phyloP scores from a whole-genome alignment of 371 early-diverging fungal genomes.

The Massospora cicadina region DNA sequence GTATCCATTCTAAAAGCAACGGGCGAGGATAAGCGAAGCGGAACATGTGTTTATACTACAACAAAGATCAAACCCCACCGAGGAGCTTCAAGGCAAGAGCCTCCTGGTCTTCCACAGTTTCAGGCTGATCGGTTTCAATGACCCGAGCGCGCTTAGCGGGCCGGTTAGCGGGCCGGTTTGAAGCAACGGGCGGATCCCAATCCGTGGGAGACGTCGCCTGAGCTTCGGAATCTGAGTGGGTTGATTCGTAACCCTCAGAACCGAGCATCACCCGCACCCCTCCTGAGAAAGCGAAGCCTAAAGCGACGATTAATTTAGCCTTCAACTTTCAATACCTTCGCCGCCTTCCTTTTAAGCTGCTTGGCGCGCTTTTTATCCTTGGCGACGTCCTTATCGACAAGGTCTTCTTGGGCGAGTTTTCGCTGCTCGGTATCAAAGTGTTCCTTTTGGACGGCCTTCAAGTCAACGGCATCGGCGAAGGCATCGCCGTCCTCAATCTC shows the following conservation, averaged over 20 bases:
- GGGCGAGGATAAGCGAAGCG: no score
- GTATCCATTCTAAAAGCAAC: no score
- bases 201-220: constrained; percentile 6
- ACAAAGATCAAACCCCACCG: constrained; percentile 6
- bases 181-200: constrained; percentile 10
- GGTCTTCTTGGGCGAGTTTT: constrained; percentile 51
- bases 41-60: no score
- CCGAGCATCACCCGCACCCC: no score
- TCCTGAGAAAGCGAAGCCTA: no score
- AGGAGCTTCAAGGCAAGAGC: constrained; percentile 34
- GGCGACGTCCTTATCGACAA: constrained; percentile 42
- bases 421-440: constrained; percentile 41
- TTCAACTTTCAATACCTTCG: no score
- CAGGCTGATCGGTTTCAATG: constrained; percentile 37
- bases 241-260: constrained; percentile 13
- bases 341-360: constrained; percentile 29
- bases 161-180: neutral
- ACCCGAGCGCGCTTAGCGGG: constrained; percentile 24
- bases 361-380: constrained; percentile 56
- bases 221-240: constrained; percentile 9
- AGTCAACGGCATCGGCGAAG: constrained; percentile 55
- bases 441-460: constrained; percentile 34
- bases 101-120: constrained; percentile 45
- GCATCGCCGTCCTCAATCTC: constrained; percentile 58
- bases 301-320: no score